A percentile compares a stretch with the other conserved stretches of the same genome.
These are phyloP conservation scores for Kuraishia cidri DNA, from an alignment of 805 yeast genomes.

Conservation along the genomic window DNA sequence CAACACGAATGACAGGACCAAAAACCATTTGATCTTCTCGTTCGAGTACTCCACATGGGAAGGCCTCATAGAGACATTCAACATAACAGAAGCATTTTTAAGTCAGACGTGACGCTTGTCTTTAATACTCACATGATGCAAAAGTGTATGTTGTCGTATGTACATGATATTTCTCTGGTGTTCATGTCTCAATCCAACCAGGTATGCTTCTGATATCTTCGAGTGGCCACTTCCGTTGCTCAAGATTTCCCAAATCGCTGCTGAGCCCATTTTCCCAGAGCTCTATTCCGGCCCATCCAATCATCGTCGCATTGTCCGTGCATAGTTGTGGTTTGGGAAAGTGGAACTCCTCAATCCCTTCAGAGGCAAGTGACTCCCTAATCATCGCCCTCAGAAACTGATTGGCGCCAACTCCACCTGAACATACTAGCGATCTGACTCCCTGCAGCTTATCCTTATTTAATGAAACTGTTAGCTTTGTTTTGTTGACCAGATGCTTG, in stretches of 20 bases:
- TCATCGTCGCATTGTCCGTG: constrained; percentile 95
- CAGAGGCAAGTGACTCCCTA: constrained; percentile 21
- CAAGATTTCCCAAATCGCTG: constrained; percentile 48
- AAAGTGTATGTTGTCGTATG: neutral
- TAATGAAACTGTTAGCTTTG: constrained; percentile 36
- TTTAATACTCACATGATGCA: neutral
- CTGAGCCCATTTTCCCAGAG: constrained; percentile 45
- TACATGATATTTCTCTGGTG: neutral
- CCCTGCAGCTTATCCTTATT: constrained; percentile 30
- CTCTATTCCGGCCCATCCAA: constrained; percentile 96
- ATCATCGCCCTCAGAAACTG: constrained; percentile 40
- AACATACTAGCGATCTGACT: constrained; percentile 56
- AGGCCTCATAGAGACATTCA: constrained; percentile 38
- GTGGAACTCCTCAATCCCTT: constrained; percentile 28
- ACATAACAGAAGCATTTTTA: constrained; percentile 44
- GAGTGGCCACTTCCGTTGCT: constrained; percentile 80
- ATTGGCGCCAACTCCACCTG: constrained; percentile 96
- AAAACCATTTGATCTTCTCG: constrained; percentile 64
- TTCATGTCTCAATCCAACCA: constrained; percentile 33
- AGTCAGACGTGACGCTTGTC: no score
- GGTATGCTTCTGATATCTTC: constrained; percentile 34
- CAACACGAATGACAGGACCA: constrained; percentile 13
- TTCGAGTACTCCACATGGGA: constrained; percentile 64
- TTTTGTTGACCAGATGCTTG: constrained; percentile 60
- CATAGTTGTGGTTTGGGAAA: constrained; percentile 71